Conservation (phyloP, 345 rosid species). For the Ceriops decandra region DNA sequence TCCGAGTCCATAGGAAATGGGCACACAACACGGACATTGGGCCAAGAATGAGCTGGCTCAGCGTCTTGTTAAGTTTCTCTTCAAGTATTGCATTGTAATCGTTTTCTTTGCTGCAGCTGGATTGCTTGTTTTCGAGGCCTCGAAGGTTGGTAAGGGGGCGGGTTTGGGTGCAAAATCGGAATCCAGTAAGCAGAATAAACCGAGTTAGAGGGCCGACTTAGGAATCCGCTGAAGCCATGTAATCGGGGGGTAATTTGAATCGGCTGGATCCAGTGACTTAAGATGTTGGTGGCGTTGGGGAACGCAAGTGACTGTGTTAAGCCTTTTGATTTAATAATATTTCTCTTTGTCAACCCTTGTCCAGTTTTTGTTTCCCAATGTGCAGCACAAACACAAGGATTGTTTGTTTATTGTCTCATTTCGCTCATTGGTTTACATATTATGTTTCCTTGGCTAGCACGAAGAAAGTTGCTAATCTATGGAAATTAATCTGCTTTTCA, state of each 20-base stretch:
- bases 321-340: background rate
- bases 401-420: too few species aligned
- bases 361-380: background rate
- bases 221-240: constrained; percentile 5
- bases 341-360: background rate
- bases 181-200: too few species aligned
- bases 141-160: too few species aligned
- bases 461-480: too few species aligned
- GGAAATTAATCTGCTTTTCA: too few species aligned
- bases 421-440: too few species aligned
- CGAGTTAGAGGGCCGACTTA: too few species aligned
- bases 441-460: too few species aligned
- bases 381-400: too few species aligned
- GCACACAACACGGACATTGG: constrained; percentile 41
- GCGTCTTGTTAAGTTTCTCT: constrained; percentile 42
- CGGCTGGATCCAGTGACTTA: constrained; percentile 52
- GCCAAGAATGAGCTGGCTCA: constrained; percentile 40
- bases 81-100: constrained; percentile 57
- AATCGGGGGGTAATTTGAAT: constrained; percentile 36
- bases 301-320: constrained; percentile 35
- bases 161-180: too few species aligned
- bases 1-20: constrained; percentile 63
- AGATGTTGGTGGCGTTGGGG: constrained; percentile 39
- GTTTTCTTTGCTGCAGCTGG: constrained; percentile 23
- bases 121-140: too few species aligned